Conservation (phyloP, 805 yeast species). For the Lipomyces spencermartinsiae region DNA sequence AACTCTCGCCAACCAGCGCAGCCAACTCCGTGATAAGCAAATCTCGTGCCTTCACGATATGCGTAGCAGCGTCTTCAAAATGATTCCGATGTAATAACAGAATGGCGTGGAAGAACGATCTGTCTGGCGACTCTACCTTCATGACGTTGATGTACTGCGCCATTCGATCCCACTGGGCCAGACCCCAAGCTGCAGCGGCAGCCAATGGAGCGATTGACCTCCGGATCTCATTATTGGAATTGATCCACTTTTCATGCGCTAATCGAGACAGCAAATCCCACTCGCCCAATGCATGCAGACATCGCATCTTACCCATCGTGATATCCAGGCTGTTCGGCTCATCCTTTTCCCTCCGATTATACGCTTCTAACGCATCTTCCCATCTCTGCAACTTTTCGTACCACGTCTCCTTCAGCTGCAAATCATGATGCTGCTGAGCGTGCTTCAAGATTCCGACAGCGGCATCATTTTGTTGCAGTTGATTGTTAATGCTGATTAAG, state of each 20-base stretch:
- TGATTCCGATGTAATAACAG: conserved; percentile 83
- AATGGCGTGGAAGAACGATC: conserved; percentile 93
- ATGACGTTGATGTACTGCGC: conserved; percentile 87
- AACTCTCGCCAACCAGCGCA: conserved; percentile 93
- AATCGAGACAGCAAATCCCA: conserved; percentile 92
- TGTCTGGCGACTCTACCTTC: conserved; percentile 91
- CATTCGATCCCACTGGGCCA: conserved; percentile 96
- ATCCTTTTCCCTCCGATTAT: conserved; percentile 70
- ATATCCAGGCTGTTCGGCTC: conserved; percentile 75
- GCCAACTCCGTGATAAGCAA: conserved; percentile 90
- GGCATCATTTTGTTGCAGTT: conserved; percentile 94
- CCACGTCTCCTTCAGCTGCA: conserved; percentile 96
- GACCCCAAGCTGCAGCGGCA: conserved; percentile 99
- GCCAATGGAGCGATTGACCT: conserved; percentile 94
- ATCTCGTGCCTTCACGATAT: conserved; percentile 85
- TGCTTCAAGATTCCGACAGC: conserved; percentile 96
- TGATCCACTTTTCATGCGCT: conserved; percentile 85
- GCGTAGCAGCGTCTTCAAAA: conserved; percentile 78
- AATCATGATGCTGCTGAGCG: conserved; percentile 76
- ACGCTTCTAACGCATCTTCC: conserved; percentile 96
- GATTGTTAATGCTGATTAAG: conserved; percentile 89
- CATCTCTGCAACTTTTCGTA: conserved; percentile 94
- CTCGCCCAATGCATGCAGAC: conserved; percentile 97
- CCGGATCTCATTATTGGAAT: conserved; percentile 71
- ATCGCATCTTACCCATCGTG: conserved; percentile 97